phyloP scores from a whole-genome alignment of 2,329 filamentous ascomycete species.

The Didymosphaeria variabile region DNA sequence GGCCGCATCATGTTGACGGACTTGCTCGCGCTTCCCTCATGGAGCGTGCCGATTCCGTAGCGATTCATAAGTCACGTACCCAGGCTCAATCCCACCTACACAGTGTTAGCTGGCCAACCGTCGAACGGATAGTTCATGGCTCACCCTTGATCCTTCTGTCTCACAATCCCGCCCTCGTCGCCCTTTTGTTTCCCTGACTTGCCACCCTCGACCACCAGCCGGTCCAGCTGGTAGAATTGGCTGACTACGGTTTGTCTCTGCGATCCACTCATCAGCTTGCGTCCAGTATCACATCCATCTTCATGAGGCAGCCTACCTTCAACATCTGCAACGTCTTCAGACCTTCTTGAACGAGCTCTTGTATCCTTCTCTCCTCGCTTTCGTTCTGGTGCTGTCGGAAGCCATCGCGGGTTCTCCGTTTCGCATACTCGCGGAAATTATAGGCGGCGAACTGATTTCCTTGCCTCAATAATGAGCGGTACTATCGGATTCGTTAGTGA shows the following conservation, averaged over 20 bases:
- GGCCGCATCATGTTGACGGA: not conserved
- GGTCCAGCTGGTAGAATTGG: constrained; percentile 92
- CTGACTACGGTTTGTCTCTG: constrained; percentile 95
- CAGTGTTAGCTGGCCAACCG: not conserved
- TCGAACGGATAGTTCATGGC: constrained; percentile 33
- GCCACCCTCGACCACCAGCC: constrained; percentile 89
- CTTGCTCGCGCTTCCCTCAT: not conserved
- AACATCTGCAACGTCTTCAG: constrained; percentile 85
- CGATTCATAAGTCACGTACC: not conserved
- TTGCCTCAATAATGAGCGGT: constrained; percentile 89
- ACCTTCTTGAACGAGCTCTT: constrained; percentile 89
- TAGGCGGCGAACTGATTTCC: constrained; percentile 89
- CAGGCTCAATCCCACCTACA: constrained; percentile 20
- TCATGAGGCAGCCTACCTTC: constrained; percentile 71
- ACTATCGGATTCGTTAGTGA: constrained; percentile 62
- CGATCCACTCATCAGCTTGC: constrained; percentile 49
- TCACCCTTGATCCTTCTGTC: constrained; percentile 83
- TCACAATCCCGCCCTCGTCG: constrained; percentile 70
- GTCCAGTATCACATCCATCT: constrained; percentile 15
- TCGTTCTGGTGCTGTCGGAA: constrained; percentile 83
- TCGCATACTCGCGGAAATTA: constrained; percentile 98
- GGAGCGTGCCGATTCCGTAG: not conserved
- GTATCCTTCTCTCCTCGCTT: constrained; percentile 77
- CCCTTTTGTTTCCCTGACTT: constrained; percentile 79
- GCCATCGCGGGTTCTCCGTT: constrained; percentile 86